Conservation (phyloP, 2,329 filamentous ascomycete species). For the Colletotrichum sp. region DNA sequence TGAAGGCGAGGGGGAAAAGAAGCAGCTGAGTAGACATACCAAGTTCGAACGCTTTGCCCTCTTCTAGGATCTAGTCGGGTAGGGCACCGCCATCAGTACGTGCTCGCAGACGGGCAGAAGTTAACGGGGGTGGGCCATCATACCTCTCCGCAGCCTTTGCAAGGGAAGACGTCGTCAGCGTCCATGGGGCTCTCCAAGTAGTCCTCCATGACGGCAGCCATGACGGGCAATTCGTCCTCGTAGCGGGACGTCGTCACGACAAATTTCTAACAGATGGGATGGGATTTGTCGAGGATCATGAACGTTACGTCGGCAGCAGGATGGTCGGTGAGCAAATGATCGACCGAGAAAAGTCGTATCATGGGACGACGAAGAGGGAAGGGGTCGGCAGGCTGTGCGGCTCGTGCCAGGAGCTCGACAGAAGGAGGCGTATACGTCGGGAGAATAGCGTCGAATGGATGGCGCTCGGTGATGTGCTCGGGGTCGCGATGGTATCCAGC, state of each 20-base stretch:
- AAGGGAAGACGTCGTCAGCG: slow-evolving; percentile 83
- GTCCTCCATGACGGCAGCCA: slow-evolving; percentile 61
- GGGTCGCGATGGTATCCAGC: slow-evolving; percentile 1
- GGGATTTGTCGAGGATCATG: slow-evolving; percentile 12
- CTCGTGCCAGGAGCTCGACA: slow-evolving; percentile 16
- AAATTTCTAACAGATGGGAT: slow-evolving; percentile 2
- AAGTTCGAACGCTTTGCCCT: slow-evolving; percentile 97
- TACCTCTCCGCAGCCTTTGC: slow-evolving; percentile 94
- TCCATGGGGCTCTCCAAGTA: slow-evolving; percentile 73
- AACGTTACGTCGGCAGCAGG: background rate
- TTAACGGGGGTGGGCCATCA: slow-evolving; percentile 27
- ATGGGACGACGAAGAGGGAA: slow-evolving; percentile 4
- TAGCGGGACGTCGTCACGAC: slow-evolving; percentile 11
- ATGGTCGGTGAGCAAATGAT: background rate
- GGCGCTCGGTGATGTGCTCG: slow-evolving; percentile 17
- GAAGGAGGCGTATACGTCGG: slow-evolving; percentile 6
- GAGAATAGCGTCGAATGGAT: slow-evolving; percentile 3
- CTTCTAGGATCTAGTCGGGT: slow-evolving; percentile 81
- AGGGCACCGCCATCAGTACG: slow-evolving; percentile 18
- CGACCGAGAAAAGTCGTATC: slow-evolving; percentile 1
- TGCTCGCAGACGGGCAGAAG: slow-evolving; percentile 12
- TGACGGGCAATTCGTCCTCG: slow-evolving; percentile 30
- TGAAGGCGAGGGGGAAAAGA: background rate
- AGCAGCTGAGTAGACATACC: slow-evolving; percentile 59
- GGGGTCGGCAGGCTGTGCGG: slow-evolving; percentile 13